Base-by-base conservation (phyloP, 352 stramenopile species). In the Phytophthora agathidicida region DNA sequence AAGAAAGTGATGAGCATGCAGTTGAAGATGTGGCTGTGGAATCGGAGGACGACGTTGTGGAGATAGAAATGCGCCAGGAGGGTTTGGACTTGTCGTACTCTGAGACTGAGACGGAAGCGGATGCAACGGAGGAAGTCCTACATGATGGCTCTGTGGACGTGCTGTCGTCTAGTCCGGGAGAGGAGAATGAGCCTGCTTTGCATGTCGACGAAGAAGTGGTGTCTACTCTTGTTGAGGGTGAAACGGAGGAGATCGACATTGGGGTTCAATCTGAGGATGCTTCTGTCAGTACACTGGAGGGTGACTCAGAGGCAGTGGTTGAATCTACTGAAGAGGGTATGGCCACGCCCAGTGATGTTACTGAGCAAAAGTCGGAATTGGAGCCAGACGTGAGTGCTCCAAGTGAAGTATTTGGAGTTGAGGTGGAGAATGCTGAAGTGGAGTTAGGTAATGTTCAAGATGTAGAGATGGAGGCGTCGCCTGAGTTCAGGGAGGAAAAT, bases 11-110 rank as follows among this genome's bases (percentile, higher is more conserved):
- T 10, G 39, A 59, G 32, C 22, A 7, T 9, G 38, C 30, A 10
- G 36, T 0, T 47, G 41, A 51, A 31, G 28, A 51, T 17, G 11
- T 22, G 9, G 3, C 13, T 16, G 32, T 22, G 1, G 48, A 65
- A 23, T 41, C 32, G 5, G 41, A 44, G 7, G 26, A 60, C 27
- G 17, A 60, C 27, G 17, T 63, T 46, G 57, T 73, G 24, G 64
- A 73, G 33, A 22, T 59, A n/a, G 43, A 60, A 60, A 44, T 62
- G 22, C 56, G 14, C 4, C 56, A 67, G 32, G 56, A 71, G 26
- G 51, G 39, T 36, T 16, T 64, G 16, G 44, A 55, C 7, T 56
- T 72, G 38, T 57, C 45, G 16, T 58, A 64, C 19, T 27, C 37
- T 5, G 26, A 67, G 35, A 33, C 16, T 3, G 54, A 53, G 16